Evolutionary conservation across 2,329 filamentous ascomycete genomes (phyloP).

Genomic region (Dryadomyces quercivorus): DNA sequence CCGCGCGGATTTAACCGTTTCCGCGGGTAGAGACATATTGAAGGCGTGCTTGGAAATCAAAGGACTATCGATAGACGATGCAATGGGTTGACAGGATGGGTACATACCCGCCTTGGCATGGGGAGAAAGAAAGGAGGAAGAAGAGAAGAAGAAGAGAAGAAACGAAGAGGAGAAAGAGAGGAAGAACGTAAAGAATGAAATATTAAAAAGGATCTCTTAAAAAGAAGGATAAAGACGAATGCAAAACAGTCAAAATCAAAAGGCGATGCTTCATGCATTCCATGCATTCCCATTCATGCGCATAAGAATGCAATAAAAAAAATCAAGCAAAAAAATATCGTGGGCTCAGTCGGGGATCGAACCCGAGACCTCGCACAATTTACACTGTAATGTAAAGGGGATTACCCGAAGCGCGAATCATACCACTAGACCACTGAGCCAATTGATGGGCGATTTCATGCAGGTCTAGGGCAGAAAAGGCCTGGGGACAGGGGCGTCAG

Average conservation of each 20-base stretch:
- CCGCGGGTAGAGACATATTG: no score
- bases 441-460: background rate
- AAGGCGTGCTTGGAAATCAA: no score
- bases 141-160: background rate
- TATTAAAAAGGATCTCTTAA: background rate
- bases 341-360: constrained; percentile 14
- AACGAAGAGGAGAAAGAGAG: background rate
- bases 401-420: constrained; percentile 14
- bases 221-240: background rate
- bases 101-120: no score
- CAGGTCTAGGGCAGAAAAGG: background rate
- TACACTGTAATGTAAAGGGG: constrained; percentile 10
- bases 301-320: background rate
- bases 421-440: constrained; percentile 14
- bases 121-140: background rate
- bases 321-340: background rate
- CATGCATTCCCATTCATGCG: no score
- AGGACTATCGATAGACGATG: no score
- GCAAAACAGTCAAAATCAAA: background rate
- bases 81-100: no score
- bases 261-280: no score
- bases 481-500: background rate
- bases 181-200: background rate
- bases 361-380: constrained; percentile 14
- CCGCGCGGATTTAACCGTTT: no score